Conservation (phyloP, 164 flowering plant species). For the Umbilicus rupestris region DNA sequence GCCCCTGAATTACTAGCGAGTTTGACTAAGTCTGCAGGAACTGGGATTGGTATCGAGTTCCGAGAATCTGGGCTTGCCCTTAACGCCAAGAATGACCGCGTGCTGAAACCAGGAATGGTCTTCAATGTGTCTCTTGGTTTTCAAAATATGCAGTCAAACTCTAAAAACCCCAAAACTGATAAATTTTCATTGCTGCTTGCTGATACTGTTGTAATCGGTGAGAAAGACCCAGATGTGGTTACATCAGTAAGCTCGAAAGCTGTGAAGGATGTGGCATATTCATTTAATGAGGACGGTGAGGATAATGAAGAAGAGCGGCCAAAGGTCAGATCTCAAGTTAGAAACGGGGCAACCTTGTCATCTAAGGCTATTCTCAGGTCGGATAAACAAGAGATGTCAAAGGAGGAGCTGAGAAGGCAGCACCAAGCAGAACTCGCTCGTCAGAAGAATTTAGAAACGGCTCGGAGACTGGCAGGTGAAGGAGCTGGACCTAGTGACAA, state of each 20-base stretch:
- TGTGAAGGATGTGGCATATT: conserved; percentile 66
- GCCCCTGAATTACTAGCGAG: conserved; percentile 51
- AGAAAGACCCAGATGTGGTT: conserved; percentile 33
- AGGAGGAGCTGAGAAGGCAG: conserved; percentile 67
- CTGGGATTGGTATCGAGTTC: conserved; percentile 78
- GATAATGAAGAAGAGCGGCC: conserved; percentile 43
- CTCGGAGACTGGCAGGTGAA: conserved; percentile 64
- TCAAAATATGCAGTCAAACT: conserved; percentile 45
- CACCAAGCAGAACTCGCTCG: conserved; percentile 85
- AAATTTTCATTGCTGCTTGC: conserved; percentile 55
- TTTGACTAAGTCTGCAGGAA: conserved; percentile 66
- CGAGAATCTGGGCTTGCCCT: conserved; percentile 61
- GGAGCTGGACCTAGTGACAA: conserved; percentile 28
- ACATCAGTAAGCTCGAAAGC: conserved; percentile 50
- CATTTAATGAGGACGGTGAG: conserved; percentile 58
- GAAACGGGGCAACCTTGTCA: conserved; percentile 15
- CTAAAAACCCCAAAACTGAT: conserved; percentile 36
- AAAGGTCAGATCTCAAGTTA: conserved; percentile 23
- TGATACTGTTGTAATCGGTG: conserved; percentile 54
- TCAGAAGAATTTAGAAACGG: conserved; percentile 82
- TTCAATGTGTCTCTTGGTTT: conserved; percentile 76
- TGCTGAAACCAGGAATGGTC: conserved; percentile 60
- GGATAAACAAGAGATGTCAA: conserved; percentile 56
- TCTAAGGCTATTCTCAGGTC: conserved; percentile 66
- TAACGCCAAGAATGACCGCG: conserved; percentile 56